Percentiles rank a stretch among this genome's conserved stretches.
These are phyloP conservation scores for Nakazawaea laoshanensis DNA, from an alignment of 805 yeast species.

Conservation along the genomic window DNA sequence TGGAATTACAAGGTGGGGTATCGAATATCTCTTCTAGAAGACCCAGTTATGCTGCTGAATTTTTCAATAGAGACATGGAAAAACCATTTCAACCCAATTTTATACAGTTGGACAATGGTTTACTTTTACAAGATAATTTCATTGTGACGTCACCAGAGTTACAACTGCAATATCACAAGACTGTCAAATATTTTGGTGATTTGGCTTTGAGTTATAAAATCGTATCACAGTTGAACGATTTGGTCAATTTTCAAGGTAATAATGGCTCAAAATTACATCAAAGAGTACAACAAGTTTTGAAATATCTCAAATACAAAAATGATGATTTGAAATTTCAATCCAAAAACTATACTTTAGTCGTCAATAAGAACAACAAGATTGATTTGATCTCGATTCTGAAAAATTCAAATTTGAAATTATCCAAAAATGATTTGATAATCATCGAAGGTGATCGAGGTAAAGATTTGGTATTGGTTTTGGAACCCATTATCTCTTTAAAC, in stretches of 20 bases:
- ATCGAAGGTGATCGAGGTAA: conserved; percentile 84
- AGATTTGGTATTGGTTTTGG: conserved; percentile 66
- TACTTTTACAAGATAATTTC: conserved; percentile 43
- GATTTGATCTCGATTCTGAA: conserved; percentile 64
- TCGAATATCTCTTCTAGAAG: conserved; percentile 58
- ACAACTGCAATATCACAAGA: conserved; percentile 36
- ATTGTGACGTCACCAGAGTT: conserved; percentile 55
- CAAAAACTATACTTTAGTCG: conserved; percentile 25
- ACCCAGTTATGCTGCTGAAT: conserved; percentile 69
- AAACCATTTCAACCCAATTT: conserved; percentile 6
- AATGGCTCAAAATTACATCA: conserved; percentile 2
- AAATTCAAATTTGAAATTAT: conserved; percentile 50
- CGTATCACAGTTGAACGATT: conserved; percentile 24
- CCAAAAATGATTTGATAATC: conserved; percentile 58
- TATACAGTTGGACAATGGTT: conserved; percentile 50
- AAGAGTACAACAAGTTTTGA: conserved; percentile 23
- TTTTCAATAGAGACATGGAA: conserved; percentile 26
- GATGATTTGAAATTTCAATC: conserved; percentile 32
- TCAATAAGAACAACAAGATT: conserved; percentile 35
- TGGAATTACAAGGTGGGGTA: conserved; percentile 58
- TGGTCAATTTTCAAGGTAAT: conserved; percentile 14
- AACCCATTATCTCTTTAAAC: conserved; percentile 53
- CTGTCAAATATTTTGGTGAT: conserved; percentile 48
- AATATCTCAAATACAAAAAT: conserved; percentile 33
- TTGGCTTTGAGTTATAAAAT: conserved; percentile 28